A percentile compares a stretch with the other conserved stretches of the same genome.
These are phyloP conservation scores for Phyllosticta paracitricarpa DNA, from an alignment of 2,329 filamentous ascomycete species.

Conservation along the genomic window DNA sequence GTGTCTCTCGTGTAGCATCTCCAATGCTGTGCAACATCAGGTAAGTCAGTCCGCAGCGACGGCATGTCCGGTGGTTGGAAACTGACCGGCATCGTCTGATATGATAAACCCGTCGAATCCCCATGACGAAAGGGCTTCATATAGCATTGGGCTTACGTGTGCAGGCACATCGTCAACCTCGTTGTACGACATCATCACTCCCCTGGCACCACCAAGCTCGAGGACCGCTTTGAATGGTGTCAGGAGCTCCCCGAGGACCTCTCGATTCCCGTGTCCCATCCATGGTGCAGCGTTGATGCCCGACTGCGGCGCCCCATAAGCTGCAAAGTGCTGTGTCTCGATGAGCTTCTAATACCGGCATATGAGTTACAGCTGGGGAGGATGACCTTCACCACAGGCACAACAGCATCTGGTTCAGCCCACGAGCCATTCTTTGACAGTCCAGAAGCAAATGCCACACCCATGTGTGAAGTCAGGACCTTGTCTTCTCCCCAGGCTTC, in stretches of 20 bases:
- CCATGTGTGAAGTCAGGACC: constrained; percentile 35
- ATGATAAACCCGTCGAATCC: constrained; percentile 34
- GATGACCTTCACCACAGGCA: constrained; percentile 31
- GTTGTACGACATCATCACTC: constrained; percentile 38
- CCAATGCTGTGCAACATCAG: background rate
- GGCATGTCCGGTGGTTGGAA: background rate
- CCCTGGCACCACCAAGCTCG: constrained; percentile 32
- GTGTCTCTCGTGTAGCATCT: background rate
- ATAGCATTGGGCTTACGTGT: constrained; percentile 31
- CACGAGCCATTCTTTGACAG: constrained; percentile 36
- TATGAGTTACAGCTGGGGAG: background rate
- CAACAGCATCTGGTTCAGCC: constrained; percentile 33
- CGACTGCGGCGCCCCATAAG: constrained; percentile 34
- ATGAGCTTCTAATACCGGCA: constrained; percentile 14
- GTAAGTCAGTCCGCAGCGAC: background rate
- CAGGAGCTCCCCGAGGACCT: constrained; percentile 34
- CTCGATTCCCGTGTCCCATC: constrained; percentile 35
- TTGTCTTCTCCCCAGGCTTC: constrained; percentile 41
- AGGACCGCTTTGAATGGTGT: constrained; percentile 36
- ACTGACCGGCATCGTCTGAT: constrained; percentile 33
- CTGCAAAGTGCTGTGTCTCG: constrained; percentile 32
- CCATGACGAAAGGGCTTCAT: constrained; percentile 31
- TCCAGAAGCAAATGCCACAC: constrained; percentile 34
- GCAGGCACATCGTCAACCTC: constrained; percentile 34
- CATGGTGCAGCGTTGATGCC: constrained; percentile 36